Evolutionary conservation across 75 land plant genomes (phyloP).

Genomic region (Pseudotsuga menziesii): DNA sequence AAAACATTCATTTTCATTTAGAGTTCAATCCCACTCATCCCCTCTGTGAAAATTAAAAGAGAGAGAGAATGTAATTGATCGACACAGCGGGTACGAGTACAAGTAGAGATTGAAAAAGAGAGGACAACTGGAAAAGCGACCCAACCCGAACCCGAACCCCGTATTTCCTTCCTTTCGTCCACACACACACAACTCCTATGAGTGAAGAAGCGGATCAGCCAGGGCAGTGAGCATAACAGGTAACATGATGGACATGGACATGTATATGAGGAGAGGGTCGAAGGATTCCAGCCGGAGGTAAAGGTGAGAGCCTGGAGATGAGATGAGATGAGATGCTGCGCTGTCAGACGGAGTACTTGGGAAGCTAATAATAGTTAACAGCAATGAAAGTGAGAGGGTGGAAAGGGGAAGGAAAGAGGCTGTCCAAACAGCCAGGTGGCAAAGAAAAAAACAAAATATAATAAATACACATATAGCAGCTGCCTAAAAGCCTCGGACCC

Average conservation of each 20-base stretch:
- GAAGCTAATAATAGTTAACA: conserved; percentile 14
- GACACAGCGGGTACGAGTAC: neutral
- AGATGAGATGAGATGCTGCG: conserved; percentile 4
- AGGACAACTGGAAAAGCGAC: neutral
- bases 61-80: too few species aligned
- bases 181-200: too few species aligned
- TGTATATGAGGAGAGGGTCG: conserved; percentile 2
- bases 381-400: conserved; percentile 8
- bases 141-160: too few species aligned
- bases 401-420: conserved; percentile 3
- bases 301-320: neutral
- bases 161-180: too few species aligned
- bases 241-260: neutral
- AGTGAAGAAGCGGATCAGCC: too few species aligned
- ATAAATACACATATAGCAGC: conserved; percentile 1
- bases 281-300: neutral
- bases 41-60: neutral
- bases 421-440: conserved; percentile 6
- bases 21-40: neutral
- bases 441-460: neutral
- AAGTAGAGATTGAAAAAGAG: neutral
- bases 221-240: neutral
- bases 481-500: neutral
- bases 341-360: conserved; percentile 15
- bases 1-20: neutral